These are phyloP conservation scores for Eremochloa ophiuroides DNA, from an alignment of 176 grass and related monocot genomes.

Conservation along the genomic window DNA sequence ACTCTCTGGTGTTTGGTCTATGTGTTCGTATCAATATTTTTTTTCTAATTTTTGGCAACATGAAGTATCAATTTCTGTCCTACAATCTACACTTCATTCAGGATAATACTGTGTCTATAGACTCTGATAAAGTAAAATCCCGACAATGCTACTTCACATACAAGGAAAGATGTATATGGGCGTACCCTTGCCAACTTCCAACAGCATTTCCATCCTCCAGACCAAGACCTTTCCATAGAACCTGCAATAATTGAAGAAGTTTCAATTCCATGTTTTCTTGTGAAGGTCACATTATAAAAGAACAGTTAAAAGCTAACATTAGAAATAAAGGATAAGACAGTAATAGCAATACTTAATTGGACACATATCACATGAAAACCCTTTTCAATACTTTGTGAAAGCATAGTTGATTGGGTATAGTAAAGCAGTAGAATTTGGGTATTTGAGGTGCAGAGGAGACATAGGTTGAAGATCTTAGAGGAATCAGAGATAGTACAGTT, in stretches of 20 bases:
- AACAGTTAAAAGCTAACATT: not conserved
- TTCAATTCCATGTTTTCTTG: not conserved
- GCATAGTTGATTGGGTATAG: not conserved
- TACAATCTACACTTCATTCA: not conserved
- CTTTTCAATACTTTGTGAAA: not conserved
- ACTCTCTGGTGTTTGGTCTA: not conserved
- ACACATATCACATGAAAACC: not conserved
- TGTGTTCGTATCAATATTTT: not conserved
- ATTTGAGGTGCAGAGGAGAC: not conserved
- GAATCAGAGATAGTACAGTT: not conserved
- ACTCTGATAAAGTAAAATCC: not conserved
- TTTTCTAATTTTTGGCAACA: not conserved
- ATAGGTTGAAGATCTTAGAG: not conserved
- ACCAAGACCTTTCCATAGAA: constrained; percentile 95
- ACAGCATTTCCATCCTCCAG: constrained; percentile 54
- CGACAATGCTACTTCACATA: not conserved
- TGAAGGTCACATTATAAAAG: not conserved
- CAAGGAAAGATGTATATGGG: not conserved
- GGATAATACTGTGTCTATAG: not conserved
- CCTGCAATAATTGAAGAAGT: constrained; percentile 34
- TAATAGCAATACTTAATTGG: not conserved
- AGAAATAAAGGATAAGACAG: not conserved
- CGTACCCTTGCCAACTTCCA: constrained; percentile 77
- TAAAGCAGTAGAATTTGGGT: too few relatives aligned
- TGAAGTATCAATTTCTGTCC: not conserved